These are phyloP conservation scores for Wilhelminamyces savonicus DNA, from an alignment of 805 yeast species.

Conservation along the genomic window DNA sequence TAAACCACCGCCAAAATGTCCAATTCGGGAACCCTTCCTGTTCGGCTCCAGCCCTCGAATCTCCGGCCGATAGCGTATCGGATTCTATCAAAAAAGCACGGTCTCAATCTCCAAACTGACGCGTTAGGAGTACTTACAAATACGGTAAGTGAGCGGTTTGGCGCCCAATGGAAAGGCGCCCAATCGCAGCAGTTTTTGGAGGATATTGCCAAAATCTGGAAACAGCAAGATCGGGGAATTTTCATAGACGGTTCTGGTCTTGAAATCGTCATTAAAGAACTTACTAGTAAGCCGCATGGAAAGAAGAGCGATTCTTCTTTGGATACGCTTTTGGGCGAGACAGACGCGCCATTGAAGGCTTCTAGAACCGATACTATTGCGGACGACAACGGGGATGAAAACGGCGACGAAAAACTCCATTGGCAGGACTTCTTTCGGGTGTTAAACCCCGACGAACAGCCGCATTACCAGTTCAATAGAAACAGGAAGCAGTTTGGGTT, in stretches of 20 bases:
- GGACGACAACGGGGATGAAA: slow-evolving; percentile 7
- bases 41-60: slow-evolving; percentile 71
- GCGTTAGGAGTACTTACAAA: slow-evolving; percentile 72
- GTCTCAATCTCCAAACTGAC: slow-evolving; percentile 80
- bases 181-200: slow-evolving; percentile 63
- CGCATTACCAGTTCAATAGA: slow-evolving; percentile 55
- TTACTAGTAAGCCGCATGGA: slow-evolving; percentile 19
- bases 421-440: slow-evolving; percentile 73
- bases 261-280: slow-evolving; percentile 55
- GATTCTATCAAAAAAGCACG: slow-evolving; percentile 84
- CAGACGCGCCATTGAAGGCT: slow-evolving; percentile 5
- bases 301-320: slow-evolving; percentile 1
- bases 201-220: slow-evolving; percentile 77
- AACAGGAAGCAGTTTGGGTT: slow-evolving; percentile 53
- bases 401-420: slow-evolving; percentile 29
- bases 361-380: slow-evolving; percentile 13
- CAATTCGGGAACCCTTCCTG: too few relatives aligned
- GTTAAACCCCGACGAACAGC: slow-evolving; percentile 60
- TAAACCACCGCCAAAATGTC: too few relatives aligned
- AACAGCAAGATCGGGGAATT: slow-evolving; percentile 79
- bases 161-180: slow-evolving; percentile 78
- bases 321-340: neutral
- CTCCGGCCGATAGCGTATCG: slow-evolving; percentile 90
- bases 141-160: slow-evolving; percentile 70
- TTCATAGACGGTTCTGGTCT: slow-evolving; percentile 77